Evolutionary conservation across 2,329 filamentous ascomycete genomes (phyloP), one percentile per base, ranked within the genome.

Genomic region (Talaromyces sp.): DNA sequence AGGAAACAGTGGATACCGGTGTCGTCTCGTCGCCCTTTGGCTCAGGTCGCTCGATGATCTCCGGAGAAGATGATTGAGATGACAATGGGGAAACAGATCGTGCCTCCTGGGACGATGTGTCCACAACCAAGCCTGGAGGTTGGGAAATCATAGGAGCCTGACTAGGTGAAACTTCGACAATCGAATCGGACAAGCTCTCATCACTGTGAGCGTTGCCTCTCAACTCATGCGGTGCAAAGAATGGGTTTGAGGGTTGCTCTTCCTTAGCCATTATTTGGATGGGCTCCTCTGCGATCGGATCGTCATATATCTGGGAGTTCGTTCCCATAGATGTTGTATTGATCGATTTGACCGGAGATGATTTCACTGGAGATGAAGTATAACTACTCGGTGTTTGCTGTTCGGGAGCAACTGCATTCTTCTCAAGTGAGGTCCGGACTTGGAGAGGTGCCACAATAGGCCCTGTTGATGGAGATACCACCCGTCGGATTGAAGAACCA

Each of bases 21-120:
- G 83, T 82, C 72, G 70, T 77, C 41, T 80, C 79, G 41, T 68
- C 69, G 39, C 68, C 65, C 65, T 76, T 76, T 52, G 66, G 67
- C 56, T 77, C 74, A 19, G 71, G 66, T 8, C 67, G 66, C 52
- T 74, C 71, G 63, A 64, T 66, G 61, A 70, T 61, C 19, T 70
- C 72, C n/a, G 76, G 73, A 49, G 79, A 80, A 10, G 88, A 89
- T 3, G 88, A 86, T 27, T 63, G 54, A 22, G 89, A 88, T 3
- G 87, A 89, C 33, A 85, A 79, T 2, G 84, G 83, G 9, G 88
- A 90, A 27, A 69, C 65, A 45, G 87, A 86, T 61, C 83, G 82
- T 67, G 85, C 87, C 63, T 90, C 89, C 71, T 90, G 87, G 68
- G 89, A 90, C 11, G 89, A 91, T 6, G 84, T 88, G 75, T 93